These are phyloP conservation scores for Mycena galopus DNA, from an alignment of 768 basidiomycete genomes.

Conservation along the genomic window DNA sequence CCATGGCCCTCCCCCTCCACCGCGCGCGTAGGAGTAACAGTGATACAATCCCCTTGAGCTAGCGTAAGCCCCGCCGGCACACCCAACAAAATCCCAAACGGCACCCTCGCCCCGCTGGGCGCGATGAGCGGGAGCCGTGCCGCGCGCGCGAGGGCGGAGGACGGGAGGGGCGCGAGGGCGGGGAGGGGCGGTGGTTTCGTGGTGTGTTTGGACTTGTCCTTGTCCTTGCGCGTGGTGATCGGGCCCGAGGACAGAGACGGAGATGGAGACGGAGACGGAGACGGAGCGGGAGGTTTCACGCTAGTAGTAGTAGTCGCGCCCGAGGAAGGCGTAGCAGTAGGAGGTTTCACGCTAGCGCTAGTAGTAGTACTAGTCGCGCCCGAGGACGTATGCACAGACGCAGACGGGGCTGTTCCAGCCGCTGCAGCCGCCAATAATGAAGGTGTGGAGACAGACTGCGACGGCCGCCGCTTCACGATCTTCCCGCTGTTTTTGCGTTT, in stretches of 20 bases:
- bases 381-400: too few species aligned
- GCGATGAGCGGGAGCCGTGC: slow-evolving; percentile 73
- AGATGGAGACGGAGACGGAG: not conserved
- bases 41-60: too few species aligned
- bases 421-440: too few species aligned
- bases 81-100: slow-evolving; percentile 77
- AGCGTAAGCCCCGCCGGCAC: too few species aligned
- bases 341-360: too few species aligned
- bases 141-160: slow-evolving; percentile 70
- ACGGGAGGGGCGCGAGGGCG: slow-evolving; percentile 45
- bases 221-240: too few species aligned
- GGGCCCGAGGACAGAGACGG: too few species aligned
- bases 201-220: not conserved
- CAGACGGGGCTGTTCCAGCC: too few species aligned
- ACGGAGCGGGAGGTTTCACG: not conserved
- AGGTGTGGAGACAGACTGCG: too few species aligned
- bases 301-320: not conserved
- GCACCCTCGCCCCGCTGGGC: slow-evolving; percentile 73
- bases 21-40: too few species aligned
- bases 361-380: too few species aligned
- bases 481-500: not conserved
- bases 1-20: too few species aligned
- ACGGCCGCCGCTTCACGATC: not conserved
- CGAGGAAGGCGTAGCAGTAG: not conserved
- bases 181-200: slow-evolving; percentile 15